Base-by-base conservation (phyloP, 2,329 filamentous ascomycete genomes). In the Diaporthe sp. region DNA sequence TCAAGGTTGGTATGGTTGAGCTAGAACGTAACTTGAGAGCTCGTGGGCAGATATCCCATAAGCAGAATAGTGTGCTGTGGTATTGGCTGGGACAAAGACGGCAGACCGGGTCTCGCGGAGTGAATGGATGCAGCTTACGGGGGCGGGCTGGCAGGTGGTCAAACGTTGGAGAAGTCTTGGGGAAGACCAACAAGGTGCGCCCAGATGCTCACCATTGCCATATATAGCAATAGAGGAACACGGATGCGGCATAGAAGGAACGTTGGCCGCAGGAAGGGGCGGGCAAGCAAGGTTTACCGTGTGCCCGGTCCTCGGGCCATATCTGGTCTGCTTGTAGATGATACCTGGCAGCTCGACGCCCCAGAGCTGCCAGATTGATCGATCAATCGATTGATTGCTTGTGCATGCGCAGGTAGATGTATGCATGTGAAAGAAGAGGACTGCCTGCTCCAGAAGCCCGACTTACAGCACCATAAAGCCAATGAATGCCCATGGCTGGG, bases 201-300 rank as follows among this genome's bases (percentile, higher is more conserved):
- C 28, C n/a, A 39, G 13, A 5, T 42, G 34, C 65, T 25, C 25
- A 28, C n/a, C 46, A 9, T 55, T 70, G 17, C 65, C 65, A 70
- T 53, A 70, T 49, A 70, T 70, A 70, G 65, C n/a, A 70, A 70
- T 42, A 13, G 34, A 55, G 34, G 65, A 22, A 34, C 13, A 31
- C 65, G 28, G 34, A 70, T 42, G 65, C 3, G 65, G 65, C 22
- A 49, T 42, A 70, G 49, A 42, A 70, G 65, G 65, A 67, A 25
- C 25, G 44, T 53, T 55, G 49, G 34, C 65, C 25, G 46, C 46
- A 39, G 65, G 46, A 67, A 37, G 61, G 60, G 44, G 28, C 15
- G n/a, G 15, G 1, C 12, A 25, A 67, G 46, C 62, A 34, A 67
- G 44, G 62, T 70, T 55, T 70, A 55, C 49, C 65, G 65, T 55